Evolutionary conservation across 129 eudicot genomes (phyloP).

Genomic region (Calendula officinalis): DNA sequence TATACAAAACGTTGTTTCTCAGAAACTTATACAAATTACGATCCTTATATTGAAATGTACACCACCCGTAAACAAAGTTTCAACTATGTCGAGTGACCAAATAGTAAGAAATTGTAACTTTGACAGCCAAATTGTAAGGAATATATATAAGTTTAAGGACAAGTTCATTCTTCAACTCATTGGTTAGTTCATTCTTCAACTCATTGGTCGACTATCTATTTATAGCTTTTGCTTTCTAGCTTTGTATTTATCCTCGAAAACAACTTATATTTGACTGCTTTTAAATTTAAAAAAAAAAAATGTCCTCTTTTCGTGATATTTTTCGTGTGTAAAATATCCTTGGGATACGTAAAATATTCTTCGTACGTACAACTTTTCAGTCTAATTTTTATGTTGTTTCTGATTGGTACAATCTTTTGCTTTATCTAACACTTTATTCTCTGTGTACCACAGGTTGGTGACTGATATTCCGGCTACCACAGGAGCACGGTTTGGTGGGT

Average conservation of each 20-base stretch:
- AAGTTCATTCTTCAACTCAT: not conserved
- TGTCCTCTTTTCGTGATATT: too few relatives aligned
- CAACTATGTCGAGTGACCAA: too few relatives aligned
- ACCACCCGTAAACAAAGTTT: too few relatives aligned
- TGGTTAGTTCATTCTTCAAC: not conserved
- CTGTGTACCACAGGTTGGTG: slow-evolving; percentile 50
- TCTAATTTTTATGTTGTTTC: slow-evolving; percentile 1
- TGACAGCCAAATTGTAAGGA: too few relatives aligned
- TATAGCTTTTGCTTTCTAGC: slow-evolving; percentile 2
- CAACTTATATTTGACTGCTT: not conserved
- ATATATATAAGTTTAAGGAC: too few relatives aligned
- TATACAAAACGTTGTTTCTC: too few relatives aligned
- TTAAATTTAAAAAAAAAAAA: not conserved
- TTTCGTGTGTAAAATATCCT: too few relatives aligned
- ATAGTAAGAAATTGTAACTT: too few relatives aligned
- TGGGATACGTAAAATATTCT: too few relatives aligned
- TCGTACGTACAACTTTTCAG: too few relatives aligned
- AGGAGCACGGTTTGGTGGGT: slow-evolving; percentile 63
- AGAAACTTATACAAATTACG: too few relatives aligned
- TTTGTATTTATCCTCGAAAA: not conserved
- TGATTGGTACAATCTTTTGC: slow-evolving; percentile 6
- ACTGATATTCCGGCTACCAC: slow-evolving; percentile 85
- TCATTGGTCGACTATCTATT: slow-evolving; percentile 7
- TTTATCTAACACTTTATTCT: slow-evolving; percentile 23
- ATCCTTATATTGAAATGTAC: too few relatives aligned